Evolutionary conservation across 2,329 filamentous ascomycete genomes (phyloP), one percentile per base, ranked within the genome.

Genomic region (Colletotrichum noveboracense): DNA sequence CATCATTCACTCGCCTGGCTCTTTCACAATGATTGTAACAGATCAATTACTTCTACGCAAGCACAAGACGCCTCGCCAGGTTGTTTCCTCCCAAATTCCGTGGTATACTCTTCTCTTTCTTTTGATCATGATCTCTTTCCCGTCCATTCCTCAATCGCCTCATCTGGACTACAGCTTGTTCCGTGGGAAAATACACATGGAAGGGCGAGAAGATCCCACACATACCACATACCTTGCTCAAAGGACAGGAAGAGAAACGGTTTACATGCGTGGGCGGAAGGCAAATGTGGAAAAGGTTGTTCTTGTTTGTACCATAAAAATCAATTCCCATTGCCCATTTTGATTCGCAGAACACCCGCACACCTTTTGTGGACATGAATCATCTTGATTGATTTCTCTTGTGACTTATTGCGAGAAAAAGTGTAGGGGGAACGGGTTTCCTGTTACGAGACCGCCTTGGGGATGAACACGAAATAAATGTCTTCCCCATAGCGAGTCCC

Each of bases 221-320:
- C 43, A 18, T 7, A 52, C 43, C 43, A 13, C 43, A 52, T n/a
- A 52, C 43, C 16, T 21, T 18, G 7, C 43, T 24, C 13, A 66
- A 26, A 26, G 24, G 28, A 14, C 26, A 30, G 24, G 7, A 14
- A 24, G 30, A n/a, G 30, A 12, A 18, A 30, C 18, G 30, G 4
- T 21, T 56, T 48, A 36, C 38, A 21, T 60, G 18, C 28, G 30
- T 48, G n/a, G 28, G 14, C 21, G 61, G 28, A 18, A 7, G 43
- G 21, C 21, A 48, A 30, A 9, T n/a, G 65, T 65, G 55, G 38
- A 48, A 34, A 34, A 34, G 28, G 66, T 71, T 69, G 36, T 69
- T 76, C 67, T 70, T 72, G 52, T 69, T 77, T 70, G 66, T 77
- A 77, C 70, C 75, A 67, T 77, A 67, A 71, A 77, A 66, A 21